Evolutionary conservation across 2,329 filamentous ascomycete genomes (phyloP), one percentile per base, ranked within the genome.

Genomic region (Graphilbum sp.): DNA sequence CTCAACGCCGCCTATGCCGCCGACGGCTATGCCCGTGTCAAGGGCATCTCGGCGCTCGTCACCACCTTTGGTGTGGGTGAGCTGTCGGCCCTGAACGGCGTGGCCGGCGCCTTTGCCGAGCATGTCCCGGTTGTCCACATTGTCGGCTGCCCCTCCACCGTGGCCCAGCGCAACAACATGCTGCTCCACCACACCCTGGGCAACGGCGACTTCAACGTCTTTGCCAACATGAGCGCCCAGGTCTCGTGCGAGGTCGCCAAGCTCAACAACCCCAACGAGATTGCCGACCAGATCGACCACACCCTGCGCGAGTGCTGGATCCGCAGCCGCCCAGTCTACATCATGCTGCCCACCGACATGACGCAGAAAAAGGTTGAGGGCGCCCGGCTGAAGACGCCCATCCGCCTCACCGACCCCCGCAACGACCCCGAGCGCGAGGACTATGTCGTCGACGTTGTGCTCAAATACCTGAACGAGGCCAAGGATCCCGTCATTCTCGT

Each of bases 331-430:
- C 86, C 86, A 3, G 81, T 92, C 36, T 93, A 93, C 57, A 75
- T 93, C 48, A 78, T 78, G 52, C 63, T 93, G 9, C 84, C 86
- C 3, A 83, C 80, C 15, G 83, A 93, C 52, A 80, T 90, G 66
- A 75, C 82, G 10, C 62, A 75, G 47, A 71, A 75, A 54, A 82
- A 87, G 57, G 62, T 93, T 19, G 78, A 88, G 52, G 84, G 81
- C 27, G 67, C 71, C 34, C 64, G 77, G 8, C 66, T 93, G 12
- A 67, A 76, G n/a, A 76, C 64, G 0, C 74, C 75, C 0, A 73
- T 94, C 42, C 71, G 86, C 50, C 60, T 88, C 2, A 55, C 62
- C 1, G 69, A 74, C 40, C 70, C 74, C 2, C 43, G 54, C 16
- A 90, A 88, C 50, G 72, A 87, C 19, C 50, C 62, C 1, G 80